phyloP scores from a whole-genome alignment of 441 rosid genomes.

The Codiaeum variegatum region DNA sequence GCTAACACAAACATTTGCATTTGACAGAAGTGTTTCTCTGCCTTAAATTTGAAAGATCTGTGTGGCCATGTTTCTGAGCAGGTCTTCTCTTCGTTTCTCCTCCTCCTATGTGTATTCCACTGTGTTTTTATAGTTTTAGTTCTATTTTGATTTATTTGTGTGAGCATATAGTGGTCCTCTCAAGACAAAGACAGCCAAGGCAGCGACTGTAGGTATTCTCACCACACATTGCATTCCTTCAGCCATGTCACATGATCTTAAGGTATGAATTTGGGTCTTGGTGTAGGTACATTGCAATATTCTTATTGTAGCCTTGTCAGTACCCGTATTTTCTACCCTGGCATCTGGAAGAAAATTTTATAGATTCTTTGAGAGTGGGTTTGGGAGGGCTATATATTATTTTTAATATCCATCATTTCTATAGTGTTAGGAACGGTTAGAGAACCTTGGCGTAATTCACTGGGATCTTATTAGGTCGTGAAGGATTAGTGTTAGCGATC shows the following conservation, averaged over 20 bases:
- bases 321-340: neutral
- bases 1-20: too few species aligned
- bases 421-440: slow-evolving; percentile 2
- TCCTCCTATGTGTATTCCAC: slow-evolving; percentile 5
- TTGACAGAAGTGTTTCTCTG: too few species aligned
- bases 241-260: slow-evolving; percentile 87
- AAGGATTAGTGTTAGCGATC: neutral
- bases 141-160: neutral
- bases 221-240: slow-evolving; percentile 85
- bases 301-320: slow-evolving; percentile 10
- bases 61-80: too few species aligned
- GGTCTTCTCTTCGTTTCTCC: slow-evolving; percentile 37
- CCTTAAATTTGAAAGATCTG: too few species aligned
- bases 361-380: slow-evolving; percentile 5
- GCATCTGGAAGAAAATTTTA: neutral
- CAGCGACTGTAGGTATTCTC: slow-evolving; percentile 72
- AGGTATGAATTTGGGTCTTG: slow-evolving; percentile 29
- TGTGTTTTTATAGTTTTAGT: neutral
- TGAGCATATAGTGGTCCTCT: slow-evolving; percentile 70
- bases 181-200: slow-evolving; percentile 64
- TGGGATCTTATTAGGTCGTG: neutral
- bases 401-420: slow-evolving; percentile 2
- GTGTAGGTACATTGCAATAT: slow-evolving; percentile 9
- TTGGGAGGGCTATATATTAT: neutral
- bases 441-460: neutral